Conservation (phyloP, 2,329 filamentous ascomycete genomes). For the Cladorrhinum sp. region DNA sequence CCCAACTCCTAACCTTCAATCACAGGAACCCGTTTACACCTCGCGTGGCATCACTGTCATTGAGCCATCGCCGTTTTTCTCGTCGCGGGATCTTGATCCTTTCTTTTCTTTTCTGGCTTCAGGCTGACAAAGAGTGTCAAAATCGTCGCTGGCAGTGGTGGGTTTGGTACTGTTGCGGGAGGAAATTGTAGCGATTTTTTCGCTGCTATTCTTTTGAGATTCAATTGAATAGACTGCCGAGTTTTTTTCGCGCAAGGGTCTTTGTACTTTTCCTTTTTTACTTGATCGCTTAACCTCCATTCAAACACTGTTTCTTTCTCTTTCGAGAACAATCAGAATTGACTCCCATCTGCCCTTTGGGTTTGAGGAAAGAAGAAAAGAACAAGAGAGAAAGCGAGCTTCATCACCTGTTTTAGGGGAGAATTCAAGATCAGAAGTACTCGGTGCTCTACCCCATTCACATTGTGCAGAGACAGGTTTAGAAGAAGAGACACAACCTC, state of each 20-base stretch:
- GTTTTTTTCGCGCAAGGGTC: conserved; percentile 27
- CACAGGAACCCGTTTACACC: conserved; percentile 5
- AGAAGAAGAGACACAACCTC: conserved; percentile 12
- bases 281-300: conserved; percentile 27
- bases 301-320: conserved; percentile 33
- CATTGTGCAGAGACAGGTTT: conserved; percentile 22
- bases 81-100: neutral
- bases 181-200: neutral
- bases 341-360: conserved; percentile 40
- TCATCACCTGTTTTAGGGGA: conserved; percentile 24
- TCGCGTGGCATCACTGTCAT: neutral
- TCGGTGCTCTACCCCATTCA: conserved; percentile 22
- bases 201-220: conserved; percentile 26
- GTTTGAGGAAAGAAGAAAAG: conserved; percentile 39
- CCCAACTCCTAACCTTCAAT: neutral
- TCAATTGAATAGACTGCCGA: conserved; percentile 29
- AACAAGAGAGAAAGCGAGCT: conserved; percentile 33
- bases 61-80: conserved; percentile 1
- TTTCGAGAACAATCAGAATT: conserved; percentile 52
- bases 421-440: conserved; percentile 23
- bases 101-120: conserved; percentile 9
- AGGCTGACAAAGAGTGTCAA: conserved; percentile 23
- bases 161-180: conserved; percentile 21
- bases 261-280: conserved; percentile 36
- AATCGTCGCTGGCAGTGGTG: conserved; percentile 25